Evolutionary conservation across 257 asterid species (phyloP).

Genomic region (Rauvolfia tetraphylla): DNA sequence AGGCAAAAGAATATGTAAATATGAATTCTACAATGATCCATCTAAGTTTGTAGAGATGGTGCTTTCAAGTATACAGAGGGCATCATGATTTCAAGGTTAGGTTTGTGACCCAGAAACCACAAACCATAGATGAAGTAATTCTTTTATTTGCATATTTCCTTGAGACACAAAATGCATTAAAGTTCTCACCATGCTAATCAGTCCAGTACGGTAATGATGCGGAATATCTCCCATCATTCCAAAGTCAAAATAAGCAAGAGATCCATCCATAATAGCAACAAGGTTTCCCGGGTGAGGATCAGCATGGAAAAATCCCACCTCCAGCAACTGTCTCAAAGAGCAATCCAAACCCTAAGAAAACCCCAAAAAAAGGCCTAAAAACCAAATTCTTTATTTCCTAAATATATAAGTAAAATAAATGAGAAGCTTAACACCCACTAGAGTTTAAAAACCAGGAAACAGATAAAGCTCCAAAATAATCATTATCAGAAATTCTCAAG

Average conservation of each 20-base stretch:
- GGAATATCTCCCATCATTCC: conserved; percentile 99
- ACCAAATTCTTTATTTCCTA: neutral
- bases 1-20: neutral
- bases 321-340: conserved; percentile 92
- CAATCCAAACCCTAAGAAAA: conserved; percentile 73
- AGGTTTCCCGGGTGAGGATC: conserved; percentile 99
- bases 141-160: neutral
- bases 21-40: neutral
- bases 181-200: conserved; percentile 75
- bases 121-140: neutral
- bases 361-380: neutral
- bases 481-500: neutral
- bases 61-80: neutral
- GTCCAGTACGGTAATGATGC: conserved; percentile 93
- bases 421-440: neutral
- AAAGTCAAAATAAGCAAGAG: conserved; percentile 96
- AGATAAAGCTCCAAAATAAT: conserved; percentile 6
- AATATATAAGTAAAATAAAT: neutral
- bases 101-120: neutral
- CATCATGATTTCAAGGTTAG: neutral
- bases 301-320: conserved; percentile 98
- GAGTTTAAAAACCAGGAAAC: neutral
- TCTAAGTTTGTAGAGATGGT: neutral
- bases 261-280: conserved; percentile 79
- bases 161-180: neutral